Evolutionary conservation across 2,329 filamentous ascomycete species (phyloP).

Genomic region (Ophiostoma sp.): DNA sequence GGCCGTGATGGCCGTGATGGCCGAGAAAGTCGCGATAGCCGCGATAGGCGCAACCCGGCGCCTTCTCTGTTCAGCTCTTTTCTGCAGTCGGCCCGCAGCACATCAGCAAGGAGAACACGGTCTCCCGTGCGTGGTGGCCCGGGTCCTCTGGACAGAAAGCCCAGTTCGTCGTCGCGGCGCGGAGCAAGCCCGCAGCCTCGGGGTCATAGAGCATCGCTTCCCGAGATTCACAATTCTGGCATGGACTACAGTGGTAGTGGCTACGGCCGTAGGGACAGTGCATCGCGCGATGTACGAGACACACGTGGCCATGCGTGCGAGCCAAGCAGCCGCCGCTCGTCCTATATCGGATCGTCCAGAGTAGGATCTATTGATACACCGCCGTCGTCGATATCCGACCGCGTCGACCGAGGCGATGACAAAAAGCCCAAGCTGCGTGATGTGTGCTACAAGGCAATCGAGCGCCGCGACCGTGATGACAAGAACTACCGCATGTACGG

Average conservation of each 20-base stretch:
- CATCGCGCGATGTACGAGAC: background rate
- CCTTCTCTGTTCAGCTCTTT: background rate
- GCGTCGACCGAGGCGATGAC: background rate
- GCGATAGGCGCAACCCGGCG: background rate
- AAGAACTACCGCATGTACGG: slow-evolving; percentile 14
- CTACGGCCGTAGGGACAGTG: background rate
- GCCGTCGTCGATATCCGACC: background rate
- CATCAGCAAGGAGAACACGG: background rate
- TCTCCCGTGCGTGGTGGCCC: background rate
- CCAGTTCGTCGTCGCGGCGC: background rate
- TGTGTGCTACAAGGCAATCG: slow-evolving; percentile 10
- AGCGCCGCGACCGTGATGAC: slow-evolving; percentile 18
- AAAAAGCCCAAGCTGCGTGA: background rate
- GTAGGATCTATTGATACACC: background rate
- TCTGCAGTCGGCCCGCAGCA: background rate
- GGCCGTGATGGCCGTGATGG: background rate
- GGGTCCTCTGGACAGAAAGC: background rate
- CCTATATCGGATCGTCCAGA: background rate
- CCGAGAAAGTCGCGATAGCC: background rate
- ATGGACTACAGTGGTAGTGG: background rate
- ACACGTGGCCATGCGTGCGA: background rate
- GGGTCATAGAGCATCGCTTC: background rate
- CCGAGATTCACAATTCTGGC: background rate
- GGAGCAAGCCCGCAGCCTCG: background rate
- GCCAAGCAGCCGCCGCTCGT: background rate